Base-by-base conservation (phyloP, 495 filamentous ascomycete species). In the Penicillium cinerascens region DNA sequence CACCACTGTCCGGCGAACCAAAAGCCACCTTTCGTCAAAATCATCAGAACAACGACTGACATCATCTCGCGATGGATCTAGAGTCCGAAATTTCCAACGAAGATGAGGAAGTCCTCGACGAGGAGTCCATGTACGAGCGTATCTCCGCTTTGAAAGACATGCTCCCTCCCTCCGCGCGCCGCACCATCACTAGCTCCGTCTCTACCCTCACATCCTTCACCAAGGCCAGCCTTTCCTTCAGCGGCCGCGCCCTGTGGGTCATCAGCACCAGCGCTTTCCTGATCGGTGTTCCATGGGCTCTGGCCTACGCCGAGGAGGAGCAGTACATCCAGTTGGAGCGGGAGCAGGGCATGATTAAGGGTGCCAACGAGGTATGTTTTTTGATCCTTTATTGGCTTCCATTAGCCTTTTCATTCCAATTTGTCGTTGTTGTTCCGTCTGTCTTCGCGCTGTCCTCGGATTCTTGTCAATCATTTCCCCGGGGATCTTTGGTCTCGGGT, bases 321-420 rank as follows among this genome's bases (percentile, higher is more conserved):
- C 86, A 95, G 78, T 81, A 93, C 65, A 76, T 89, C 52, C 92
- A 96, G 79, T 91, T 93, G 90, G 93, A 97, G 82, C 85, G 88
- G 72, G 92, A 97, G 78, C 87, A 92, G 85, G 84, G 86, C 70
- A 92, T 95, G 88, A 92, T 95, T 81, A 82, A 89, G 79, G 82
- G 84, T 69, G 88, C 79, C 51, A 82, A 82, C 63, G 82, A 86
- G 74, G 83, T 85, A 70, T 61, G 81, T 77, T 49, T 54, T 6
- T n/a, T 46, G 40, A 23, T 42, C 16, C 18, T 53, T 20, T 47
- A 2, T 40, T 17, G 18, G n/a, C 3, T 47, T 44, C 41, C 10
- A 21, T 47, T 54, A 20, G n/a, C 18, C 15, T 26, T 37, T 20
- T 20, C n/a, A 18, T 11, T 16, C 5, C 18, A 39, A 20, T 2